Conservation (phyloP, 495 filamentous ascomycete genomes). For the Bathelium albidoporum region DNA sequence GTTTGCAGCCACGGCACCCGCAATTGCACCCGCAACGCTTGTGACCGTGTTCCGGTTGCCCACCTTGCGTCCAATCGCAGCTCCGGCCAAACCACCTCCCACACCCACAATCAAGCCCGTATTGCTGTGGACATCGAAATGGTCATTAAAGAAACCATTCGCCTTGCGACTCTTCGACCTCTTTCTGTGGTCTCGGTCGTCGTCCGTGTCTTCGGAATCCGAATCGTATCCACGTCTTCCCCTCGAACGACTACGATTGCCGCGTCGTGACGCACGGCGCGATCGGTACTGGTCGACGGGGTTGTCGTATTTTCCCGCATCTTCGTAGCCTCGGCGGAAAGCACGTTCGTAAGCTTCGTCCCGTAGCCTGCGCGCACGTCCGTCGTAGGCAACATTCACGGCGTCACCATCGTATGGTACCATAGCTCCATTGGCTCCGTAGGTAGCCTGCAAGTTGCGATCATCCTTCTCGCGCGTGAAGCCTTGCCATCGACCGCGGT, state of each 20-base stretch:
- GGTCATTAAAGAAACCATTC: neutral
- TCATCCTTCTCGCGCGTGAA: neutral
- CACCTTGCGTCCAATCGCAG: slow-evolving; percentile 4
- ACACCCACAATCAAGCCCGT: neutral
- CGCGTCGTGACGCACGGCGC: neutral
- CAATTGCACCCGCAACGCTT: neutral
- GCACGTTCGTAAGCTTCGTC: neutral
- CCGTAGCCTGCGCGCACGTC: neutral
- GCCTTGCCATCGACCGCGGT: neutral
- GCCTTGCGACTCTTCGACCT: neutral
- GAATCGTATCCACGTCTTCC: neutral
- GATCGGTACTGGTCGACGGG: neutral
- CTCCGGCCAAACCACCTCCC: neutral
- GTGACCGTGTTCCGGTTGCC: neutral
- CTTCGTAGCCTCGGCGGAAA: neutral
- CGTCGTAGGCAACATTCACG: neutral
- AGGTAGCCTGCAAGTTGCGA: neutral
- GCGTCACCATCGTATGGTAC: neutral
- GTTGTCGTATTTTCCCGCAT: neutral
- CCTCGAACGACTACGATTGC: neutral
- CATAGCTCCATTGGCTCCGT: neutral
- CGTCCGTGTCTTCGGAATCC: neutral
- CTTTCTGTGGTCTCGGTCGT: neutral
- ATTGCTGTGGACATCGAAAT: neutral
- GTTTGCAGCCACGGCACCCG: neutral